A percentile compares a stretch with the other conserved stretches of the same genome.
phyloP scores from a whole-genome alignment of 495 filamentous ascomycete species.

The Daldinia caldariorum region DNA sequence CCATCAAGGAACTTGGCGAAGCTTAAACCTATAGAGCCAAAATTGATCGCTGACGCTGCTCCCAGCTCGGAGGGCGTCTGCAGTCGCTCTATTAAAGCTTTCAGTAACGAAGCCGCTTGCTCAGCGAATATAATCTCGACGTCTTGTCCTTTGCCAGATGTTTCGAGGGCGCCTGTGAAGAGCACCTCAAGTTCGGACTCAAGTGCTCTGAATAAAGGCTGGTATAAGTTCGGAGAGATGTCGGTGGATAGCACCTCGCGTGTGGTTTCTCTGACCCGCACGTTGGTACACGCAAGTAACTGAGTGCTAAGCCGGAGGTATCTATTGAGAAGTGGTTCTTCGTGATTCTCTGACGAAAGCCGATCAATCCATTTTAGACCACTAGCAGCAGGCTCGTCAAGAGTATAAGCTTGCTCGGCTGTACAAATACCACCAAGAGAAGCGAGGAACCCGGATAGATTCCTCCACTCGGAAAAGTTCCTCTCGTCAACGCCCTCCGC shows the following conservation, averaged over 20 bases:
- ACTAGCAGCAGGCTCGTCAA: constrained; percentile 65
- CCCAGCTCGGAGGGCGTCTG: constrained; percentile 67
- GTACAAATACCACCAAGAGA: constrained; percentile 73
- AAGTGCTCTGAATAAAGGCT: constrained; percentile 67
- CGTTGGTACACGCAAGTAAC: constrained; percentile 68
- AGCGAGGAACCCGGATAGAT: constrained; percentile 72
- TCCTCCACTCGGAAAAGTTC: constrained; percentile 69
- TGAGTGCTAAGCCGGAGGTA: constrained; percentile 70
- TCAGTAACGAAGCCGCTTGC: constrained; percentile 69
- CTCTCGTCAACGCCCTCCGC: constrained; percentile 62
- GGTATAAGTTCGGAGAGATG: constrained; percentile 66
- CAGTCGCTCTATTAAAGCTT: constrained; percentile 68
- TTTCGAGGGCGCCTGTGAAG: constrained; percentile 62
- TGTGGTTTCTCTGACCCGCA: constrained; percentile 69
- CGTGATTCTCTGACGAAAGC: constrained; percentile 64
- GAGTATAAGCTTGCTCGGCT: constrained; percentile 62
- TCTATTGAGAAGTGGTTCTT: constrained; percentile 65
- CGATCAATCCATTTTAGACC: constrained; percentile 71
- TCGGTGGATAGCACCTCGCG: constrained; percentile 69
- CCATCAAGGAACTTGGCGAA: constrained; percentile 69
- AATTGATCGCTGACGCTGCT: constrained; percentile 65
- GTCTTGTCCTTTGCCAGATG: constrained; percentile 62
- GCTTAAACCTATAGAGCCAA: constrained; percentile 67
- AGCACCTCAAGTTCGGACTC: constrained; percentile 68
- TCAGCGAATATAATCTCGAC: constrained; percentile 70